phyloP scores from a whole-genome alignment of 1,139 yeast species.

The Saccharomyces hybrid region DNA sequence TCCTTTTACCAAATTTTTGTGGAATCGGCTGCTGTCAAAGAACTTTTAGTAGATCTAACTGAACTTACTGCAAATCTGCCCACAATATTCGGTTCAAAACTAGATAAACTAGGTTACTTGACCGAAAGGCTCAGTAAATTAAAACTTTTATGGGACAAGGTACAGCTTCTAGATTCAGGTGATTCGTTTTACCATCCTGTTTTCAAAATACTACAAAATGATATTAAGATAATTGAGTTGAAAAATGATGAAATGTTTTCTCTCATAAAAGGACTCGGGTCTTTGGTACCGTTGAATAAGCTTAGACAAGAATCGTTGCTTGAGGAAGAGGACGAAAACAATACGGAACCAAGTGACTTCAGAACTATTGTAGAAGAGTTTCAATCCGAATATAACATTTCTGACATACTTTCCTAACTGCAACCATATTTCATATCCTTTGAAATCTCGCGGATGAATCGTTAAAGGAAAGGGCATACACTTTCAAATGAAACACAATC shows the following conservation, averaged over 20 bases:
- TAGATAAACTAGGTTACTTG: conserved; percentile 38
- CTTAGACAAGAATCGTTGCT: conserved; percentile 5
- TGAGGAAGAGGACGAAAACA: conserved; percentile 8
- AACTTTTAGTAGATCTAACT: conserved; percentile 17
- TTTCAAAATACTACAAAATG: conserved; percentile 24
- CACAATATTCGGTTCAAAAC: conserved; percentile 19
- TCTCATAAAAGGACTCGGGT: conserved; percentile 15
- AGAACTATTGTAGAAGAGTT: conserved; percentile 18
- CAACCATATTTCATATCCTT: not conserved
- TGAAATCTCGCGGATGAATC: not conserved
- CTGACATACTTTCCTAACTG: not conserved
- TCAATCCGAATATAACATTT: conserved; percentile 17
- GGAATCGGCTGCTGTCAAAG: conserved; percentile 15
- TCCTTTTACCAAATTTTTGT: conserved; percentile 22
- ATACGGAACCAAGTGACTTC: conserved; percentile 13
- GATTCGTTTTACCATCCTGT: conserved; percentile 24
- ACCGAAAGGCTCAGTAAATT: conserved; percentile 19
- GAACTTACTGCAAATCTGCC: conserved; percentile 19
- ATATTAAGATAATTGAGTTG: conserved; percentile 17
- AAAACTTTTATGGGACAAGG: conserved; percentile 19
- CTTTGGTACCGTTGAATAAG: conserved; percentile 6
- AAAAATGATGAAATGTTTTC: conserved; percentile 14
- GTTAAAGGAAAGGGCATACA: not conserved
- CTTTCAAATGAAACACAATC: not conserved
- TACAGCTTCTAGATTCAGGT: conserved; percentile 18